Evolutionary conservation across 495 filamentous ascomycete genomes (phyloP).

Genomic region (Evernia prunastri): DNA sequence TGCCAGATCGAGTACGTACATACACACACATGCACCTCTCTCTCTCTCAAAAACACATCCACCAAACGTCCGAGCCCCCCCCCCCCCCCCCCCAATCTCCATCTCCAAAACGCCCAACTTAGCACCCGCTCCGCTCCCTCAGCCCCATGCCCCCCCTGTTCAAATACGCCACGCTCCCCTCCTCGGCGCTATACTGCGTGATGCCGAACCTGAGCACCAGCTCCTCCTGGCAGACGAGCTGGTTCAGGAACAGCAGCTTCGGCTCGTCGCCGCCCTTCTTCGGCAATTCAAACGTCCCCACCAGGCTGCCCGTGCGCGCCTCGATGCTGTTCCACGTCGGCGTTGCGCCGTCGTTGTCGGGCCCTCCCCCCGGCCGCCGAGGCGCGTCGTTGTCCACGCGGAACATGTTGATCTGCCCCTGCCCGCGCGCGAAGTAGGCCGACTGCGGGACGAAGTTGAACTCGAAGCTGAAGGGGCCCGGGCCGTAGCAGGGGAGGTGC

Average conservation of each 20-base stretch:
- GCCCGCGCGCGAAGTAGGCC: background rate
- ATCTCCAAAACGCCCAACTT: too few species aligned
- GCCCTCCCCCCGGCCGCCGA: too few species aligned
- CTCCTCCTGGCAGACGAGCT: conserved; percentile 1
- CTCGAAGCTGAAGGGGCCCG: conserved; percentile 5
- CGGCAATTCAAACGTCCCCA: conserved; percentile 16
- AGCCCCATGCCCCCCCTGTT: conserved; percentile 1
- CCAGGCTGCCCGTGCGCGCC: conserved; percentile 7
- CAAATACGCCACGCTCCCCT: conserved; percentile 12
- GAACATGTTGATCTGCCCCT: conserved; percentile 14
- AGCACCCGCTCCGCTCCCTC: conserved; percentile 11
- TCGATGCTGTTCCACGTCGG: conserved; percentile 8
- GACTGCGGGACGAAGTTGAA: conserved; percentile 4
- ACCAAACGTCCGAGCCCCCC: too few species aligned
- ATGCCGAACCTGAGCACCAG: conserved; percentile 14
- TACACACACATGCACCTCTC: too few species aligned
- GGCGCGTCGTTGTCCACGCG: background rate
- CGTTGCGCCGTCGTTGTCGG: background rate
- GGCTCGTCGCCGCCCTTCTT: background rate
- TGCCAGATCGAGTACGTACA: too few species aligned
- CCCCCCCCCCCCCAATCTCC: background rate
- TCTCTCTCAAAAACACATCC: too few species aligned
- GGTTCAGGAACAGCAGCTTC: conserved; percentile 10
- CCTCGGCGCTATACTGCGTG: conserved; percentile 4
- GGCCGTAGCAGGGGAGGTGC: background rate